Evolutionary conservation across 495 filamentous ascomycete species (phyloP).

Genomic region (Aspergillus nidulans): DNA sequence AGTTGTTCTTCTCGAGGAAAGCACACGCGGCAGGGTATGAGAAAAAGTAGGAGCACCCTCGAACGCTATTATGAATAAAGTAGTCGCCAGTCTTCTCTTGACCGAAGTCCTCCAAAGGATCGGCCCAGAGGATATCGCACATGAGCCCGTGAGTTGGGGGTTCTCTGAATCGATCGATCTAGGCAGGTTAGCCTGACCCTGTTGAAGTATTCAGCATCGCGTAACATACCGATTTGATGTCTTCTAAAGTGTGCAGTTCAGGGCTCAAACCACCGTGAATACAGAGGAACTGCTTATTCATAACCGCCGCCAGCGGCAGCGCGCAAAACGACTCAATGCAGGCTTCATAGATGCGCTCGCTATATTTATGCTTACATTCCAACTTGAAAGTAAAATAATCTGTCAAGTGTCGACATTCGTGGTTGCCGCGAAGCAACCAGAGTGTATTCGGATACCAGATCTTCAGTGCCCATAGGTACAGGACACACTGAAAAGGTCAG

Average conservation of each 20-base stretch:
- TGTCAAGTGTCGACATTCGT: conserved; percentile 97
- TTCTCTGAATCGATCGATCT: conserved; percentile 98
- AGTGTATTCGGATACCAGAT: conserved; percentile 98
- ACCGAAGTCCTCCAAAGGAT: conserved; percentile 97
- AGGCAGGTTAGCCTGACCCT: background rate
- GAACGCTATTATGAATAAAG: conserved; percentile 97
- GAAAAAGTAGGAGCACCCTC: conserved; percentile 98
- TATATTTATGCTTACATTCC: conserved; percentile 99
- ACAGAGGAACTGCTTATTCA: conserved; percentile 99
- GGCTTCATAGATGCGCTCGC: conserved; percentile 91
- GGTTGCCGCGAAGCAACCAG: conserved; percentile 94
- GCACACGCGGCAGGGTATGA: conserved; percentile 97
- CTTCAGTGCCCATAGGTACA: conserved; percentile 97
- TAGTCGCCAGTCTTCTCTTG: conserved; percentile 97
- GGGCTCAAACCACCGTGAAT: conserved; percentile 96
- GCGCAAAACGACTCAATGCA: conserved; percentile 98
- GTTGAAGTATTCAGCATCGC: background rate
- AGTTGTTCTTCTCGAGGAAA: conserved; percentile 97
- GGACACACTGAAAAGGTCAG: conserved; percentile 62
- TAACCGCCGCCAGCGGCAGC: conserved; percentile 89
- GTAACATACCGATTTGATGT: conserved; percentile 73
- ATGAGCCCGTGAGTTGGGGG: conserved; percentile 96
- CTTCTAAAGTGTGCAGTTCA: conserved; percentile 91
- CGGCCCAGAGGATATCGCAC: conserved; percentile 99
- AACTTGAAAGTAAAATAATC: conserved; percentile 99